These are phyloP conservation scores for Coniella vitis DNA, from an alignment of 2,329 filamentous ascomycete genomes.

Conservation along the genomic window DNA sequence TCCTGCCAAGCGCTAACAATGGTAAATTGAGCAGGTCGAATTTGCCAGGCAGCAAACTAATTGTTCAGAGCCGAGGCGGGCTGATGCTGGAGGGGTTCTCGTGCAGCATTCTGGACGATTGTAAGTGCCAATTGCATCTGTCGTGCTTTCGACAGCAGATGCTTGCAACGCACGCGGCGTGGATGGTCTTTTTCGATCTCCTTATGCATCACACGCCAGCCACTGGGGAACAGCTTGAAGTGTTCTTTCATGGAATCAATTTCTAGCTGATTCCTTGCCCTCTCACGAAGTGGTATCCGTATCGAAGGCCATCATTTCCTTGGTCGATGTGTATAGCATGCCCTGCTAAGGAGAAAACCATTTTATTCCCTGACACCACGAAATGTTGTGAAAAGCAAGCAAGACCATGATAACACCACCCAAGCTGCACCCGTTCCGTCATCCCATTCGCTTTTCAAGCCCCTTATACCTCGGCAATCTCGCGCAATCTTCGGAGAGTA, in stretches of 20 bases:
- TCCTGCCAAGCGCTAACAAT: not conserved
- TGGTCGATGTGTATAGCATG: constrained; percentile 15
- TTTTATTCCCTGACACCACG: constrained; percentile 18
- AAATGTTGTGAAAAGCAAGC: constrained; percentile 18
- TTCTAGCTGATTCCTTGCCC: constrained; percentile 15
- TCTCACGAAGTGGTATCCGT: constrained; percentile 24
- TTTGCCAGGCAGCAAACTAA: not conserved
- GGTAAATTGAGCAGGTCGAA: not conserved
- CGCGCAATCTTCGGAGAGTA: constrained; percentile 92
- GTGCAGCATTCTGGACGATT: too few species aligned
- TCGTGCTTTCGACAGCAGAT: not conserved
- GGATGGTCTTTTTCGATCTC: not conserved
- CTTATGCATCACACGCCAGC: not conserved
- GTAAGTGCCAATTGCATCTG: not conserved
- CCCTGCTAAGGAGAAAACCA: constrained; percentile 14
- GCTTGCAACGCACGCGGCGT: not conserved
- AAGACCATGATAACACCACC: constrained; percentile 18
- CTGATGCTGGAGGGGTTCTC: too few species aligned
- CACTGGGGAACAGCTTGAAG: not conserved
- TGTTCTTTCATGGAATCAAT: constrained; percentile 17
- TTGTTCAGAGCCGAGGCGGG: not conserved
- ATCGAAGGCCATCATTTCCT: constrained; percentile 24
- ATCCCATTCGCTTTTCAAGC: constrained; percentile 13
- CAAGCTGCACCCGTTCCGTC: constrained; percentile 17
- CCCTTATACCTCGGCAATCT: constrained; percentile 89